Base-by-base conservation (phyloP, 306 rosid species). In the Sechiopsis laciniata region DNA sequence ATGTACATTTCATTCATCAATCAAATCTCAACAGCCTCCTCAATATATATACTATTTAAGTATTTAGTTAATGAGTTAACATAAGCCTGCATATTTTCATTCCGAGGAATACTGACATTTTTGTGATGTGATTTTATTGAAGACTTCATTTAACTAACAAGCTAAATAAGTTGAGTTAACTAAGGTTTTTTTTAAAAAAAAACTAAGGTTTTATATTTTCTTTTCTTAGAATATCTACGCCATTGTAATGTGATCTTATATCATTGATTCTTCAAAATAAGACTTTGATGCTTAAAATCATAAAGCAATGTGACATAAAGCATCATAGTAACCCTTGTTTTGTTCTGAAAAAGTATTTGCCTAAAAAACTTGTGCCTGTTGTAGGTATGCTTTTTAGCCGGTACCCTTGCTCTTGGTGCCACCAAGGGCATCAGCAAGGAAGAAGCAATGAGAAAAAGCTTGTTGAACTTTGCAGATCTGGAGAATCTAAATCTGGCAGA, bases 401-500 rank as follows among this genome's bases (percentile, higher is more conserved):
- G 99, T 40, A 88, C 86, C 78, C 97, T 94, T 57, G 99, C 97
- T 68, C 95, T 94, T 58, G 97, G 99, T 72, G 99, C 95, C 69
- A 94, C 99, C 42, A 94, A 89, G 87, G 99, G 99, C 67, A 68
- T 94, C 73, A 94, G 92, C 62, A 94, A 87, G 88, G 87, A 88
- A 76, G 84, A 89, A 57, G 96, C 99, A 45, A 89, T 91, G 99
- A 71, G 22, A 78, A 75, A 86, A 80, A 88, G 83, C 83, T 74
- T 86, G 84, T 86, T 94, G 65, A 85, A 85, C 81, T 91, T 89
- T 73, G 99, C 91, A 75, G 99, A 94, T 83, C 81, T 94, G 77
- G 96, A 94, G 77, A 94, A 94, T 83, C 78, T 94, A 83, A 88
- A 91, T 84, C 99, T 94, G 74, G 99, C 99, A 2, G 97, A 94